Conservation (phyloP, 2,329 filamentous ascomycete genomes). For the Penicillium fuscoglaucum region DNA sequence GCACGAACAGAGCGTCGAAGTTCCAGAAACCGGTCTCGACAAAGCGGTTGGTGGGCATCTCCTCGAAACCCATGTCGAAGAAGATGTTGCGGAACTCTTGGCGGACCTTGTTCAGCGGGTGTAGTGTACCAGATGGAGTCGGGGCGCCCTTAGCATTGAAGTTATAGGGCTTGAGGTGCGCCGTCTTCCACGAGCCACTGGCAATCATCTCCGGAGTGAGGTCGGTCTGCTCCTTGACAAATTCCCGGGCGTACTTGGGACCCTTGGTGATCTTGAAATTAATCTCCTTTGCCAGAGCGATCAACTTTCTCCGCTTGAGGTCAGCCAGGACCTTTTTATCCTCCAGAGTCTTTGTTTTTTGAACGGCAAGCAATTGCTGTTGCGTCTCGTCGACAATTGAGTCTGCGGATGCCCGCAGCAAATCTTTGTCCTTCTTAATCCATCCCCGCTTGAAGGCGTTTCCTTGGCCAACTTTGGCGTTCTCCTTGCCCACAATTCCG, state of each 20-base stretch:
- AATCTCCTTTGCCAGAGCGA: slow-evolving; percentile 80
- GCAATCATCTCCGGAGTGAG: slow-evolving; percentile 90
- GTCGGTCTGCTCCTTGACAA: slow-evolving; percentile 91
- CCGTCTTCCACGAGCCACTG: slow-evolving; percentile 85
- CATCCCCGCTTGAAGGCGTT: slow-evolving; percentile 82
- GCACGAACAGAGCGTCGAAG: slow-evolving; percentile 94
- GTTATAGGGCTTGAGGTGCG: slow-evolving; percentile 82
- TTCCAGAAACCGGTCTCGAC: slow-evolving; percentile 99
- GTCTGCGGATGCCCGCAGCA: slow-evolving; percentile 59
- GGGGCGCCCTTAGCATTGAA: slow-evolving; percentile 67
- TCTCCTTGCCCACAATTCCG: slow-evolving; percentile 48
- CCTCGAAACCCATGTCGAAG: slow-evolving; percentile 98
- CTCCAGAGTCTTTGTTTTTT: slow-evolving; percentile 65
- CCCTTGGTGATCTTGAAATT: slow-evolving; percentile 83
- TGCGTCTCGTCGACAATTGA: slow-evolving; percentile 78
- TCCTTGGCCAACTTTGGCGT: slow-evolving; percentile 73
- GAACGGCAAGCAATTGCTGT: slow-evolving; percentile 71
- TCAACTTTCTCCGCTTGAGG: slow-evolving; percentile 87
- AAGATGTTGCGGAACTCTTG: slow-evolving; percentile 97
- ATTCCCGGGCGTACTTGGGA: slow-evolving; percentile 81
- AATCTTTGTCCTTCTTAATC: slow-evolving; percentile 64
- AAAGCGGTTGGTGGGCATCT: slow-evolving; percentile 93
- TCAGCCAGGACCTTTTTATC: slow-evolving; percentile 78
- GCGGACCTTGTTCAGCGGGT: slow-evolving; percentile 84
- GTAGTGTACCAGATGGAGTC: slow-evolving; percentile 51